Base-by-base conservation (phyloP, 2,329 filamentous ascomycete species). In the Paramyrothecium sp. region DNA sequence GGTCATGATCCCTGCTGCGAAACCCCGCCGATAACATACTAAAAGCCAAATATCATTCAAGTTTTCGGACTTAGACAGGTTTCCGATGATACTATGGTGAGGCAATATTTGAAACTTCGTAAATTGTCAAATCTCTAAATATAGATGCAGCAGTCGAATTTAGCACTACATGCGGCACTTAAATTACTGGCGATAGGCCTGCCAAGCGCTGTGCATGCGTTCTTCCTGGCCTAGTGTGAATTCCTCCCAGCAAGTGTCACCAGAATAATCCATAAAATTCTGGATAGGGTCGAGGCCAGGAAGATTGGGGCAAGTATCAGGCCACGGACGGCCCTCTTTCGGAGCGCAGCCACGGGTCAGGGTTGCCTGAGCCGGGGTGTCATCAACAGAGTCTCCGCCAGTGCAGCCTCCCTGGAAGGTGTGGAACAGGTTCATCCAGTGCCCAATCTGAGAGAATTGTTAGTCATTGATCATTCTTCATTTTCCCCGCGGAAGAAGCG, bases 381-480 rank as follows among this genome's bases (percentile, higher is more conserved):
- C 77, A 55, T 64, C 61, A n/a, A 79, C 65, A 41, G 59, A 65
- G 62, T 80, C 78, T 44, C 75, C 77, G 7, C 69, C 65, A 13
- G n/a, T 60, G 61, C 73, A 74, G 58, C 73, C 75, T 48, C 73
- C 77, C 58, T 79, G 65, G 66, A 81, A 81, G 51, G 78, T 79
- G 67, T 81, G 78, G 62, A 71, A 72, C 23, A 81, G 72, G 53
- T 78, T 78, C 54, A 81, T 66, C 78, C 78, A 81, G 69, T 81
- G 78, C 13, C 78, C 78, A 48, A 76, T 67, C 26, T 30, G 26
- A 30, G 26, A 5, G 4, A 30, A 30, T 4, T 10, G 26, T 30
- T 30, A 30, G 26, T 10, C 4, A 30, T 30, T 5, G 10, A 5
- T 30, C 26, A 30, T 30, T 30, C 26, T 5, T 30, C 26, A 30